Base-by-base conservation (phyloP, 1,139 yeast species). In the Saccharomycopsis hybrid region DNA sequence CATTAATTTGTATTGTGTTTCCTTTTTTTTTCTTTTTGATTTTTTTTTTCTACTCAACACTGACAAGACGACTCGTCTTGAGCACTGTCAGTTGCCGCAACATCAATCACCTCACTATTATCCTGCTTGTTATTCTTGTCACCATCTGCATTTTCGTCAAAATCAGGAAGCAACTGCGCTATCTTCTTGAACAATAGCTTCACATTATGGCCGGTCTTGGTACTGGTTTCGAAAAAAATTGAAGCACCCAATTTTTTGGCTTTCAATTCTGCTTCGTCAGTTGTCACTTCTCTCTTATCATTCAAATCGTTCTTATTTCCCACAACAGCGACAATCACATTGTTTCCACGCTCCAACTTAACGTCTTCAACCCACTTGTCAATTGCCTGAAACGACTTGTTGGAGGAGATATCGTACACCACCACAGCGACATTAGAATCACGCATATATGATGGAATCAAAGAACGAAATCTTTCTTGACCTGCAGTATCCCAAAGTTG, bases 401-500 rank as follows among this genome's bases (percentile, higher is more conserved):
- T 82, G 61, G 80, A 85, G 39, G 97, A 87, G 55, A 92, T 85
- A 65, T 92, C 98, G 69, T 90, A 92, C 41, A 95, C 96, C 39
- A 92, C 82, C 48, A 92, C 95, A 0, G 98, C 97, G 28, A 92
- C 98, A 61, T 89, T 89, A n/a, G 95, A 84, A 66, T 92, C 98
- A 58, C 98, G 77, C 53, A 92, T 92, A 63, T 92, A 92, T 11
- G 95, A 84, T 2, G 98, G 97, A 57, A 92, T 89, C 60, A 92
- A 72, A 4, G 96, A 90, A 59, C 97, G 74, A 71, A 92, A 92
- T 59, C 98, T 74, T 66, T 92, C 98, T 69, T 92, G 98, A n/a
- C 98, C 98, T 0, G 98, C 98, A n/a, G 98, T 92, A 65, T 92
- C 98, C 98, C 98, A 92, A 51, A 92, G 82, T 62, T 80, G 85